phyloP scores from a whole-genome alignment of 2,329 filamentous ascomycete species.

The Fusarium sp. region DNA sequence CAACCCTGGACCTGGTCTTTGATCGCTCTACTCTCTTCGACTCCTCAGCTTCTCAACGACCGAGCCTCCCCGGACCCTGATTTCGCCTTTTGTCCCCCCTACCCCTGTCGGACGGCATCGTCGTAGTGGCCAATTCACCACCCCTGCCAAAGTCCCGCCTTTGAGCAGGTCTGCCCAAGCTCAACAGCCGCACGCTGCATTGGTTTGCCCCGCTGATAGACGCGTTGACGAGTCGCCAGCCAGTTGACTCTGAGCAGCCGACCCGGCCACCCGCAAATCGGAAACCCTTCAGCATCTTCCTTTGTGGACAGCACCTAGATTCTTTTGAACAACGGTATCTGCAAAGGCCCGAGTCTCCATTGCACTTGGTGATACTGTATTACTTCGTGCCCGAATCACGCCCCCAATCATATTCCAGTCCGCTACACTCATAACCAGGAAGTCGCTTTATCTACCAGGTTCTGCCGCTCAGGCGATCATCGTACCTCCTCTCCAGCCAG shows the following conservation, averaged over 20 bases:
- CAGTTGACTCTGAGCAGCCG: constrained; percentile 37
- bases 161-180: constrained; percentile 36
- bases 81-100: constrained; percentile 25
- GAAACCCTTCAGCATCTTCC: constrained; percentile 30
- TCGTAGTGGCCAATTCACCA: constrained; percentile 33
- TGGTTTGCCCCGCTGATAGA: constrained; percentile 48
- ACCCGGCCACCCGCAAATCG: constrained; percentile 42
- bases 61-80: constrained; percentile 41
- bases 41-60: constrained; percentile 21
- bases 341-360: constrained; percentile 31
- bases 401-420: not conserved
- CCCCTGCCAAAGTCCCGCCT: constrained; percentile 41
- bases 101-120: constrained; percentile 39
- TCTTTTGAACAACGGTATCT: constrained; percentile 17
- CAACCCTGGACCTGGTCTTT: not conserved
- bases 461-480: constrained; percentile 42
- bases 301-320: constrained; percentile 27
- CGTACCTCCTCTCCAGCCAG: constrained; percentile 41
- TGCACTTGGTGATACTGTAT: constrained; percentile 30
- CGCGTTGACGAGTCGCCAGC: constrained; percentile 36
- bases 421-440: constrained; percentile 19
- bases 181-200: constrained; percentile 45
- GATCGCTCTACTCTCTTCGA: not conserved
- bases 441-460: constrained; percentile 14
- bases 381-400: constrained; percentile 10